Percentiles rank a stretch among this genome's conserved stretches.
Evolutionary conservation across 1,139 yeast species (phyloP).

Genomic region (Candida neerlandica): DNA sequence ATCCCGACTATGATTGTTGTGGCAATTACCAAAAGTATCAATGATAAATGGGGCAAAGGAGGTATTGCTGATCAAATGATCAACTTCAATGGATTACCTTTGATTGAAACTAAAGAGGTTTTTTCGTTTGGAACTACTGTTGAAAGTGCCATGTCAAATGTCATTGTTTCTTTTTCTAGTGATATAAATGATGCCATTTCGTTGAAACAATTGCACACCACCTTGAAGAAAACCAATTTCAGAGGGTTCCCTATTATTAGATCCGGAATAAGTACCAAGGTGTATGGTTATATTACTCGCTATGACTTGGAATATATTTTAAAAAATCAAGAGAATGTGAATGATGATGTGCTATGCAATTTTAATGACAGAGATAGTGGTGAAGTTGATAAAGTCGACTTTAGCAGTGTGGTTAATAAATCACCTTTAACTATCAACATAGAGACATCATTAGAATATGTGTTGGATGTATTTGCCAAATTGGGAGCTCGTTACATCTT

Average conservation of each 20-base stretch:
- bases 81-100: conserved; percentile 83
- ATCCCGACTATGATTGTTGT: conserved; percentile 96
- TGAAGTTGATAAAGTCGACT: conserved; percentile 27
- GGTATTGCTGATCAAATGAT: conserved; percentile 98
- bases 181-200: conserved; percentile 32
- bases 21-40: conserved; percentile 80
- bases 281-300: conserved; percentile 40
- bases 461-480: conserved; percentile 70
- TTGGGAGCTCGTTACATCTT: conserved; percentile 79
- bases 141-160: conserved; percentile 65
- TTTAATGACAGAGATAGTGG: conserved; percentile 18
- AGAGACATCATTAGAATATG: conserved; percentile 59
- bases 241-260: conserved; percentile 60
- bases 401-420: conserved; percentile 50
- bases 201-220: conserved; percentile 35
- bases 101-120: conserved; percentile 75
- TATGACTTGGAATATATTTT: conserved; percentile 33
- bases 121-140: conserved; percentile 57
- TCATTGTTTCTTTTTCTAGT: conserved; percentile 52
- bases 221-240: conserved; percentile 41
- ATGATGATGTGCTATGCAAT: conserved; percentile 23
- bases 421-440: conserved; percentile 68
- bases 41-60: conserved; percentile 72
- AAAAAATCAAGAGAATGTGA: conserved; percentile 17
- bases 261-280: conserved; percentile 32